Base-by-base conservation (phyloP, 2,329 filamentous ascomycete species). In the Phialocephala subalpina region DNA sequence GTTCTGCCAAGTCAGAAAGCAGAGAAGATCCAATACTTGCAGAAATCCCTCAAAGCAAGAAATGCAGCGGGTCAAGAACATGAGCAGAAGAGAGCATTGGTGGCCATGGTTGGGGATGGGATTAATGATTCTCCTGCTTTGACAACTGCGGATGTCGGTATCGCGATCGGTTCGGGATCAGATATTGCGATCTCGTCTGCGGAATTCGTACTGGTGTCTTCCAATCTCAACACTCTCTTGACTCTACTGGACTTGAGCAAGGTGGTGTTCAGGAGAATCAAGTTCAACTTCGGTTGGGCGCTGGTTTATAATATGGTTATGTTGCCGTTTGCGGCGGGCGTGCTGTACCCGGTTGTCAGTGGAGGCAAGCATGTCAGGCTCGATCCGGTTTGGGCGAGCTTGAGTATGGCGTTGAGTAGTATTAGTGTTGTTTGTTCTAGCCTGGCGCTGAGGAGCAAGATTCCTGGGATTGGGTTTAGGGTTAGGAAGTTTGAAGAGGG, bases 321-420 rank as follows among this genome's bases (percentile, higher is more conserved):
- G 18, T 79, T 92, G 65, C 90, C 90, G 0, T 80, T 92, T 56
- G 89, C 90, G 0, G 90, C 89, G 0, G 90, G 90, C 0, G 85
- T 87, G 1, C 78, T 92, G 56, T 92, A 88, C 76, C 86, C 88
- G 1, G 69, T 90, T 56, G 82, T 82, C 56, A 76, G 77, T 3
- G 73, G 76, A 1, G 84, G 83, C 1, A 76, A 77, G 35, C 90
- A 91, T 75, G 79, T 93, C 22, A 81, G 86, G 67, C 79, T 94
- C 56, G 90, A 92, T 76, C 92, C 92, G 0, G 92, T 92, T 1
- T 97, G 94, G 94, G 95, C 94, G 5, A 91, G 90, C 70, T 79
- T 97, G 76, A 94, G 94, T 0, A 98, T 97, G 95, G 95, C 95
- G 29, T 79, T 94, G 77, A 97, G 94, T 78, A 95, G 92, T 78